Evolutionary conservation across 2,329 filamentous ascomycete species (phyloP).

Genomic region (Hortaea werneckii): DNA sequence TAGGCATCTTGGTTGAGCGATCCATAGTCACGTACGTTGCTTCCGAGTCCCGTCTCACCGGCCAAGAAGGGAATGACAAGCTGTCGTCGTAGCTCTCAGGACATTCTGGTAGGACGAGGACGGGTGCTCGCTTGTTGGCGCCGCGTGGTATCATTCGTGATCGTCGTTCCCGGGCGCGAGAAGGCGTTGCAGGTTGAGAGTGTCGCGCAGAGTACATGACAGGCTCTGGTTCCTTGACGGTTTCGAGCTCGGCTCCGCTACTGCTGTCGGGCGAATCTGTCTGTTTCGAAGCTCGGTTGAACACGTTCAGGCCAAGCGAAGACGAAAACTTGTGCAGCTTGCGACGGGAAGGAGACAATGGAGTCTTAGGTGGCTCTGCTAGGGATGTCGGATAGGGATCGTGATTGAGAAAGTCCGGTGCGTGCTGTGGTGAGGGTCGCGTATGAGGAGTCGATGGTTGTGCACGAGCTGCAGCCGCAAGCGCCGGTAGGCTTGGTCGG

Average conservation of each 20-base stretch:
- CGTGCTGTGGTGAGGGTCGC: not conserved
- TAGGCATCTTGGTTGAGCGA: not conserved
- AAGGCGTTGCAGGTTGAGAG: not conserved
- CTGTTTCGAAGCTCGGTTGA: conserved; percentile 7
- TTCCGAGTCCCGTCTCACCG: conserved; percentile 1
- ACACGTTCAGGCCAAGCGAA: conserved; percentile 12
- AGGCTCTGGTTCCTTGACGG: conserved; percentile 5
- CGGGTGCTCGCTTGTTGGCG: conserved; percentile 23
- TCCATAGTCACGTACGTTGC: not conserved
- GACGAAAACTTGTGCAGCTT: conserved; percentile 15
- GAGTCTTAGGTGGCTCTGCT: not conserved
- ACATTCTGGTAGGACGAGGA: conserved; percentile 21
- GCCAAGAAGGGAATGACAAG: not conserved
- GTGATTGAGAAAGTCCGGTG: conserved; percentile 1
- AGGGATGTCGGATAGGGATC: not conserved
- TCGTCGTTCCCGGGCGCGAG: not conserved
- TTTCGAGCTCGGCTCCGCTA: conserved; percentile 3
- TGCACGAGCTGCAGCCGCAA: not conserved
- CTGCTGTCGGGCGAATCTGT: not conserved
- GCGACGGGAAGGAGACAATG: conserved; percentile 1
- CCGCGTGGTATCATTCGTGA: conserved; percentile 20
- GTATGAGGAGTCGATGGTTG: not conserved
- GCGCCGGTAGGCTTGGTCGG: conserved; percentile 1
- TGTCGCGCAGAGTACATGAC: not conserved
- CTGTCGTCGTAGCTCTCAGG: conserved; percentile 12